These are phyloP conservation scores for Takashimella koratensis DNA, from an alignment of 1,284 basidiomycete species.

Conservation along the genomic window DNA sequence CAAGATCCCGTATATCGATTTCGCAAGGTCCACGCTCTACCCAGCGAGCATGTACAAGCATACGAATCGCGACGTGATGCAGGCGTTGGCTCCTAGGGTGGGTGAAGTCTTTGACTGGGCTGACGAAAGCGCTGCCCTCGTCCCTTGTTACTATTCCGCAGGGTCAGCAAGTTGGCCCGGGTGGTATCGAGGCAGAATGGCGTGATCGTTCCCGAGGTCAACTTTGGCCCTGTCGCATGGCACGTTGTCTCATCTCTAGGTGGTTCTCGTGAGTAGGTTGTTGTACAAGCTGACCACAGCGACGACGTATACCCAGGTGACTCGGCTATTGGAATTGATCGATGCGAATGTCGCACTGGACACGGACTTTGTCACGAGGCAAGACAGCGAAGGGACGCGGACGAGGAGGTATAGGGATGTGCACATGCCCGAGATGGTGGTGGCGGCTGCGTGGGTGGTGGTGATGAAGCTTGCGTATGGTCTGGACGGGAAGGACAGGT, in stretches of 20 bases:
- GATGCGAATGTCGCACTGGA: conserved; percentile 44
- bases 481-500: conserved; percentile 67
- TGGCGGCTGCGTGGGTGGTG: conserved; percentile 64
- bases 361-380: conserved; percentile 48
- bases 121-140: conserved; percentile 21
- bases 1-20: conserved; percentile 77
- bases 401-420: conserved; percentile 27
- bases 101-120: too few relatives aligned
- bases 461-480: conserved; percentile 80
- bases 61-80: conserved; percentile 8
- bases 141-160: conserved; percentile 17
- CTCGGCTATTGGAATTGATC: conserved; percentile 27
- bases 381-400: conserved; percentile 18
- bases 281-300: conserved; percentile 59
- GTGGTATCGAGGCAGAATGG: conserved; percentile 51
- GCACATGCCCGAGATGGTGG: conserved; percentile 68
- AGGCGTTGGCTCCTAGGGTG: conserved; percentile 15
- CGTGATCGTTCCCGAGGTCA: conserved; percentile 70
- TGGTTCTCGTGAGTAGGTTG: conserved; percentile 64
- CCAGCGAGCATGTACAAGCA: conserved; percentile 56
- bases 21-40: conserved; percentile 56
- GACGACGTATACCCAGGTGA: conserved; percentile 55
- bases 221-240: conserved; percentile 76
- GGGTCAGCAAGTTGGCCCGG: conserved; percentile 21
- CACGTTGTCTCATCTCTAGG: conserved; percentile 65